phyloP scores from a whole-genome alignment of 1,139 yeast species.

The Sugiyamaella sp. region DNA sequence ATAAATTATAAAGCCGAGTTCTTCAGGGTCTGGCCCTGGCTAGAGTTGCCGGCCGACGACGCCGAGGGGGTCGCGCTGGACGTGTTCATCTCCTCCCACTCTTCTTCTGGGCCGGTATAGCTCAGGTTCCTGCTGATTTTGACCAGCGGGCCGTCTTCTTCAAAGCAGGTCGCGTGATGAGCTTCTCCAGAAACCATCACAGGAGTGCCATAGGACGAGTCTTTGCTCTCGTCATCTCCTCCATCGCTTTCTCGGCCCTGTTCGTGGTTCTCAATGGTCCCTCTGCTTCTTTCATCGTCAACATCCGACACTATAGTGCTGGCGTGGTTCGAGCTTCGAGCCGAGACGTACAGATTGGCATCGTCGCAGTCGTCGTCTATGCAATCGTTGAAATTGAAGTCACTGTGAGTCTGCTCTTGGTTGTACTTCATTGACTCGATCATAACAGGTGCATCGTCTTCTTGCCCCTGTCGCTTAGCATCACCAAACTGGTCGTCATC shows the following conservation, averaged over 20 bases:
- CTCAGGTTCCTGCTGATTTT: constrained; percentile 9
- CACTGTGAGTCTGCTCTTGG: neutral
- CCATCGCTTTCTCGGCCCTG: neutral
- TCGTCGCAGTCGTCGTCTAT: constrained; percentile 1
- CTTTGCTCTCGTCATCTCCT: neutral
- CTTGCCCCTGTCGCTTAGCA: constrained; percentile 8
- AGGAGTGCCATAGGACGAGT: constrained; percentile 9
- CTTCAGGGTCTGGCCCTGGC: constrained; percentile 8
- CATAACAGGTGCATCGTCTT: constrained; percentile 22
- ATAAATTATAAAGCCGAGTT: constrained; percentile 2
- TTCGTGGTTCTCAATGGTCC: too few species aligned
- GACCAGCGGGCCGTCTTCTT: constrained; percentile 14
- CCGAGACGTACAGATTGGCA: neutral
- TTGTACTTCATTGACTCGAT: constrained; percentile 8
- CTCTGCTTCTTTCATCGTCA: too few species aligned
- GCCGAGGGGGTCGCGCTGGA: neutral
- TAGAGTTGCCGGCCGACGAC: too few species aligned
- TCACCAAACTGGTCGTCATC: constrained; percentile 15
- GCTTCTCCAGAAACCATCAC: constrained; percentile 12
- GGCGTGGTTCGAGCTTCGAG: neutral
- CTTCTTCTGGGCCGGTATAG: constrained; percentile 24
- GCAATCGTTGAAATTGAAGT: neutral
- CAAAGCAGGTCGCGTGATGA: constrained; percentile 2
- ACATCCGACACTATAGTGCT: neutral
- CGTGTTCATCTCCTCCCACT: constrained; percentile 27